Conservation (phyloP, 768 basidiomycete species). For the Boletus fagicola region DNA sequence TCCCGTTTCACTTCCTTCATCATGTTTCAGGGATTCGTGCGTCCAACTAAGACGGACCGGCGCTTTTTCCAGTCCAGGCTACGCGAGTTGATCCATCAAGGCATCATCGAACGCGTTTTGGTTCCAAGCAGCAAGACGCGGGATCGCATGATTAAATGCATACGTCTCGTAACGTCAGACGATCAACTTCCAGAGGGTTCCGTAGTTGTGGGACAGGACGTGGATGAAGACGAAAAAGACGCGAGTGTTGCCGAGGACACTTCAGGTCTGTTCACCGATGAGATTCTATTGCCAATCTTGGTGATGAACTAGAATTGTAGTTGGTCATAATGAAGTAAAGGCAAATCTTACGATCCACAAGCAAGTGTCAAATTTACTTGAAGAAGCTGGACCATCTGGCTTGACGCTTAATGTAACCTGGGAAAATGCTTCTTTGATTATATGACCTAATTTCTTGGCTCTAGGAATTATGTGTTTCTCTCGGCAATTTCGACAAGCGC, state of each 20-base stretch:
- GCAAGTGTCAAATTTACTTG: conserved; percentile 73
- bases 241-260: conserved; percentile 30
- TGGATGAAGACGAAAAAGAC: conserved; percentile 43
- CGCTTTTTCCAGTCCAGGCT: conserved; percentile 78
- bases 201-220: conserved; percentile 34
- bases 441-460: conserved; percentile 8
- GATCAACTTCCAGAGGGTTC: conserved; percentile 35
- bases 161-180: conserved; percentile 57
- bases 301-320: conserved; percentile 19
- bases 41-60: conserved; percentile 75
- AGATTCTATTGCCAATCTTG: not conserved
- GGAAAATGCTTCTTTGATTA: not conserved
- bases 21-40: conserved; percentile 60
- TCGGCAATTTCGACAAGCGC: conserved; percentile 75
- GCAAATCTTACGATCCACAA: conserved; percentile 69
- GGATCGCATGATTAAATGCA: conserved; percentile 54
- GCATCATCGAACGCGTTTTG: conserved; percentile 70
- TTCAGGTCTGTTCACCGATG: conserved; percentile 28
- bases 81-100: conserved; percentile 68
- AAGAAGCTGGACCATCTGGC: conserved; percentile 63
- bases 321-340: conserved; percentile 44
- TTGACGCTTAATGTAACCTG: conserved; percentile 66
- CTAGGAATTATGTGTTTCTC: conserved; percentile 61
- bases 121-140: conserved; percentile 59
- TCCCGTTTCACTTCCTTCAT: conserved; percentile 2